Percentiles rank a stretch among this genome's conserved stretches.
phyloP scores from a whole-genome alignment of 148 eudicot genomes.

The Rhododendron ferrugineum region DNA sequence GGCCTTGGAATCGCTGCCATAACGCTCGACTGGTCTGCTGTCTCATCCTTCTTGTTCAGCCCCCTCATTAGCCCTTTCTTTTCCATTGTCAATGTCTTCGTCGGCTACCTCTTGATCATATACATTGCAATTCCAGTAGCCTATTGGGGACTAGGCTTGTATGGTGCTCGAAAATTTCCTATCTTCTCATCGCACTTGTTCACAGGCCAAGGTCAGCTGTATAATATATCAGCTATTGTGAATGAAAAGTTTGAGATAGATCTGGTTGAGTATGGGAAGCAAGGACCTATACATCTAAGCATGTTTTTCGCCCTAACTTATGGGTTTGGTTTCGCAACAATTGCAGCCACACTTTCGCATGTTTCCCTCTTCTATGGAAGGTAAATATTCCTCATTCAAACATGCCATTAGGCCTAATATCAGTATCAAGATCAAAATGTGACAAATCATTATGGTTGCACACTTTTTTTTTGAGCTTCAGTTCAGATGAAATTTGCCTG shows the following conservation, averaged over 20 bases:
- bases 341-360: slow-evolving; percentile 78
- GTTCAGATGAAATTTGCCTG: neutral
- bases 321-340: slow-evolving; percentile 89
- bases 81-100: slow-evolving; percentile 62
- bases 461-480: neutral
- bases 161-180: slow-evolving; percentile 61
- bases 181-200: slow-evolving; percentile 83
- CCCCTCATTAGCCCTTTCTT: slow-evolving; percentile 81
- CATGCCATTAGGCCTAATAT: neutral
- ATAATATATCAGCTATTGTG: slow-evolving; percentile 69
- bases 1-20: slow-evolving; percentile 83
- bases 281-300: slow-evolving; percentile 78
- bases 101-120: slow-evolving; percentile 58
- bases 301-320: slow-evolving; percentile 86
- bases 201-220: slow-evolving; percentile 54
- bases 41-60: slow-evolving; percentile 76
- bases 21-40: slow-evolving; percentile 80
- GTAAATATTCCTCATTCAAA: slow-evolving; percentile 27
- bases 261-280: slow-evolving; percentile 34
- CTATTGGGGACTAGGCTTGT: slow-evolving; percentile 84
- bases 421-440: neutral
- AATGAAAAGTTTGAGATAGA: slow-evolving; percentile 72
- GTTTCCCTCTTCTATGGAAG: slow-evolving; percentile 82
- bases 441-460: neutral
- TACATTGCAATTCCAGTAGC: slow-evolving; percentile 65